Conservation (phyloP, 345 rosid species). For the Ailanthus altissimus region DNA sequence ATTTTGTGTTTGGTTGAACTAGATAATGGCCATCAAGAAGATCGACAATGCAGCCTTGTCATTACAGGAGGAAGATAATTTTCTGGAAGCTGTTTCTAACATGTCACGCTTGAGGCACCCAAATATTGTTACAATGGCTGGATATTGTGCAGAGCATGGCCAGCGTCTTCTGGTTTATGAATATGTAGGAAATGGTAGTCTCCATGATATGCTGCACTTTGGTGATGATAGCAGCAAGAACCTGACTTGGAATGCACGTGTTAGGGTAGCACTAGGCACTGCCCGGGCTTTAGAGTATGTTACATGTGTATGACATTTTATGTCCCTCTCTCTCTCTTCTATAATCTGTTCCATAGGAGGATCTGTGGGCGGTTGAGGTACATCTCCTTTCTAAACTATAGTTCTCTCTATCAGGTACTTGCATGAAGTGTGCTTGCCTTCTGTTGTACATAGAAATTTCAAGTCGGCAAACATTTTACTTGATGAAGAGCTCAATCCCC, state of each 20-base stretch:
- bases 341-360: background rate
- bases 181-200: conserved; percentile 65
- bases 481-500: conserved; percentile 96
- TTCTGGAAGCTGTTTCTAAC: conserved; percentile 87
- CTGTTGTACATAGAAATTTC: conserved; percentile 94
- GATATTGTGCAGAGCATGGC: conserved; percentile 95
- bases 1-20: conserved; percentile 27
- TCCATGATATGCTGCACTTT: conserved; percentile 86
- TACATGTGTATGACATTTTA: conserved; percentile 17
- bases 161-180: conserved; percentile 97
- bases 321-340: conserved; percentile 8
- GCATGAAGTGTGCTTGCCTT: conserved; percentile 99
- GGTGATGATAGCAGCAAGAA: conserved; percentile 67
- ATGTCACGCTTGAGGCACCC: conserved; percentile 97
- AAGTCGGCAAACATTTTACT: conserved; percentile 96
- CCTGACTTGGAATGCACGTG: conserved; percentile 94
- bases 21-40: conserved; percentile 92
- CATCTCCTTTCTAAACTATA: conserved; percentile 19
- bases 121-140: conserved; percentile 75
- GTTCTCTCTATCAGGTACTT: conserved; percentile 61
- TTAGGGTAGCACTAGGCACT: conserved; percentile 95
- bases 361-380: conserved; percentile 3
- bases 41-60: conserved; percentile 88
- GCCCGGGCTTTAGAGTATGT: conserved; percentile 99
- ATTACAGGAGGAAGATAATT: conserved; percentile 87